A percentile compares a stretch with the other conserved stretches of the same genome.
phyloP scores from a whole-genome alignment of 805 yeast species.

The Cyberlindnera maritima region DNA sequence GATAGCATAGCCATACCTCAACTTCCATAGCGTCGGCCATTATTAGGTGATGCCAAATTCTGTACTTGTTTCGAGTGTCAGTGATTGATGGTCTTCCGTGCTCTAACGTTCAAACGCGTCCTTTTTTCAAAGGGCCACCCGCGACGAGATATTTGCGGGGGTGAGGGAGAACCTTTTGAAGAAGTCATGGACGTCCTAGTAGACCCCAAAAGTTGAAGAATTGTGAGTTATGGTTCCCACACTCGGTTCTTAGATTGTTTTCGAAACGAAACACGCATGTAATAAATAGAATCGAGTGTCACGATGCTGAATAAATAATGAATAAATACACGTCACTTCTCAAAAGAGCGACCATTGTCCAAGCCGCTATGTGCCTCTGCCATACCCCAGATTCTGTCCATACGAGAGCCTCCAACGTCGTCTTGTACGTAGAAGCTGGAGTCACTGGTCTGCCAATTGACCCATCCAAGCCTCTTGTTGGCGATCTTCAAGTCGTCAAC shows the following conservation, averaged over 20 bases:
- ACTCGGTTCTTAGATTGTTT: too few species aligned
- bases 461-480: slow-evolving; percentile 44
- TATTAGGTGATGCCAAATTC: background rate
- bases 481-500: slow-evolving; percentile 45
- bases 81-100: too few species aligned
- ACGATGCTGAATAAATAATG: background rate
- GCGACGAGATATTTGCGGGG: too few species aligned
- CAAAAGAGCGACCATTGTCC: slow-evolving; percentile 8
- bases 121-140: background rate
- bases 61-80: too few species aligned
- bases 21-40: slow-evolving; percentile 20
- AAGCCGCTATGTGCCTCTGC: slow-evolving; percentile 49
- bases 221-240: too few species aligned
- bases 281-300: background rate
- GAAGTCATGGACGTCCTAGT: too few species aligned
- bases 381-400: slow-evolving; percentile 87
- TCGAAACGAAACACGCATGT: too few species aligned
- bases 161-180: too few species aligned
- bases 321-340: slow-evolving; percentile 1
- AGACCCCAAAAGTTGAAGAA: too few species aligned
- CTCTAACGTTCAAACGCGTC: background rate
- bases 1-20: slow-evolving; percentile 17
- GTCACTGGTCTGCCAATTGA: slow-evolving; percentile 42
- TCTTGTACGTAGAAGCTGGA: slow-evolving; percentile 56
- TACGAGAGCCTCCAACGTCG: slow-evolving; percentile 74